phyloP scores from a whole-genome alignment of 2,329 filamentous ascomycete genomes.

The Curvularia eragrostidis region DNA sequence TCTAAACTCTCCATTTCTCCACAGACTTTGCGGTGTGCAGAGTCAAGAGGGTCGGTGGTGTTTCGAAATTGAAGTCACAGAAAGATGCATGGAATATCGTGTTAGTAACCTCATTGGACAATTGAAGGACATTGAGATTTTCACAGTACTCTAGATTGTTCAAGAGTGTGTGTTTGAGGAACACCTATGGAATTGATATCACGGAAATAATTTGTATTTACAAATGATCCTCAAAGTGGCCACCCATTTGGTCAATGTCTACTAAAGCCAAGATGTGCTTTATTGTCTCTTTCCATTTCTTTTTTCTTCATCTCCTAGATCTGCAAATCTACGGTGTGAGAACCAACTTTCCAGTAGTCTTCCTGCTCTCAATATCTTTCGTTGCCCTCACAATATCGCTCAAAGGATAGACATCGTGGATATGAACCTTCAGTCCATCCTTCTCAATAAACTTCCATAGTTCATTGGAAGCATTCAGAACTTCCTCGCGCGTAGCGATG shows the following conservation, averaged over 20 bases:
- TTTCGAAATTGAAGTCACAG: too few species aligned
- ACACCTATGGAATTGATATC: not conserved
- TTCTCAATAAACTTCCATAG: constrained; percentile 74
- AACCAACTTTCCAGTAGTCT: constrained; percentile 83
- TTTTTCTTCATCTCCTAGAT: not conserved
- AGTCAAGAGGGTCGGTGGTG: too few species aligned
- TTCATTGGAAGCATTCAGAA: constrained; percentile 72
- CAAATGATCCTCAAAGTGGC: not conserved
- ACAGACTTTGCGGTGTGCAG: too few species aligned
- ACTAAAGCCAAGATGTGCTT: not conserved
- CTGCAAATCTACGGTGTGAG: constrained; percentile 62
- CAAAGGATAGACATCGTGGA: constrained; percentile 80
- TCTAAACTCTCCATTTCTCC: not conserved
- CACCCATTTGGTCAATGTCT: not conserved
- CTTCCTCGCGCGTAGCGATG: constrained; percentile 64
- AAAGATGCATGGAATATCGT: too few species aligned
- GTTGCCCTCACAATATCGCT: constrained; percentile 76
- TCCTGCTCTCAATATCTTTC: constrained; percentile 76
- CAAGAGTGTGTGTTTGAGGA: not conserved
- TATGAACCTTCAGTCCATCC: constrained; percentile 72
- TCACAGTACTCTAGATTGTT: not conserved
- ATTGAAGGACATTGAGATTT: not conserved
- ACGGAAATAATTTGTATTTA: not conserved
- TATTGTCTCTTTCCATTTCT: not conserved
- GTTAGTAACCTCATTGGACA: too few species aligned